Percentiles rank a stretch among this genome's conserved stretches.
Conservation (phyloP, 2,329 filamentous ascomycete species). For the Lecanosticta acicola region DNA sequence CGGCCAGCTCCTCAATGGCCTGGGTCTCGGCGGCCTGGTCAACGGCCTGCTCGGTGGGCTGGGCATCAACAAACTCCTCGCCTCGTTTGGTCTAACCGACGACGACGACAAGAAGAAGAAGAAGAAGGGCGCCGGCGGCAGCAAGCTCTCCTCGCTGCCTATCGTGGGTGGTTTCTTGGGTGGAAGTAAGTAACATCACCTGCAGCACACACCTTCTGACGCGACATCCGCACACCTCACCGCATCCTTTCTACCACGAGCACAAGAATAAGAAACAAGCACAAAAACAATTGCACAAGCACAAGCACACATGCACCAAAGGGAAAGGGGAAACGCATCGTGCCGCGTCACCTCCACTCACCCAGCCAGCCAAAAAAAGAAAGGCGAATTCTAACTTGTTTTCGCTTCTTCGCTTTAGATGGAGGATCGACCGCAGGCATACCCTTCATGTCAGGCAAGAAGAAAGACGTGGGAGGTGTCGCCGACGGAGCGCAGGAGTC, state of each 20-base stretch:
- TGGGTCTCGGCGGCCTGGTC: constrained; percentile 76
- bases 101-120: constrained; percentile 48
- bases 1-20: constrained; percentile 69
- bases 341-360: not conserved
- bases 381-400: not conserved
- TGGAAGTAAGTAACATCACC: constrained; percentile 37
- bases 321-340: not conserved
- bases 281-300: too few species aligned
- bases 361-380: not conserved
- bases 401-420: not conserved
- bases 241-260: not conserved
- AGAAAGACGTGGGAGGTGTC: not conserved
- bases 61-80: constrained; percentile 69
- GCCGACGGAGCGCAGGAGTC: not conserved
- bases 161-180: constrained; percentile 47
- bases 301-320: too few species aligned
- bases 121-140: constrained; percentile 25
- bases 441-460: not conserved
- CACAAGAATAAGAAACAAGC: not conserved
- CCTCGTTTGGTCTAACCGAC: constrained; percentile 61
- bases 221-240: not conserved
- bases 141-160: constrained; percentile 35
- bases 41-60: constrained; percentile 72
- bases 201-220: not conserved
- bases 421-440: not conserved